Evolutionary conservation across 805 yeast species (phyloP).

Genomic region (Ascoidea tarda): DNA sequence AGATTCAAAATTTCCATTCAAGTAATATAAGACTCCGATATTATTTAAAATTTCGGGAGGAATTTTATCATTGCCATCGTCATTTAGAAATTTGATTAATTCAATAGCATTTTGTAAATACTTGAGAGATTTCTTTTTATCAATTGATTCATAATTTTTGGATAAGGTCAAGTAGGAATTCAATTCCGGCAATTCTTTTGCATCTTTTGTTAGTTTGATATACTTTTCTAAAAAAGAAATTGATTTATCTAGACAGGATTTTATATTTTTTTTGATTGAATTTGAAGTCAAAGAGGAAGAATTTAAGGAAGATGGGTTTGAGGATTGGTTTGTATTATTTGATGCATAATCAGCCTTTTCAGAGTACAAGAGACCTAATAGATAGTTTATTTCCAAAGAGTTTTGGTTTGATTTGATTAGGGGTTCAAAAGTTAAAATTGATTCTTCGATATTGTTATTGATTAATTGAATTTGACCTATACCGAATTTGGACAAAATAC

Average conservation of each 20-base stretch:
- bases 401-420: constrained; percentile 52
- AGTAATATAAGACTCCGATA: constrained; percentile 69
- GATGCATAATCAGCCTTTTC: constrained; percentile 21
- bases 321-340: constrained; percentile 12
- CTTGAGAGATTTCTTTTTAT: constrained; percentile 47
- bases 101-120: constrained; percentile 50
- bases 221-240: constrained; percentile 57
- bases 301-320: constrained; percentile 11
- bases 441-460: constrained; percentile 67
- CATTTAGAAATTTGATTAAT: constrained; percentile 21
- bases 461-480: constrained; percentile 73
- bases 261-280: constrained; percentile 6
- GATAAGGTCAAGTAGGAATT: constrained; percentile 61
- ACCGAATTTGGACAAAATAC: constrained; percentile 64
- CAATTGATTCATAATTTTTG: constrained; percentile 53
- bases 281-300: constrained; percentile 3
- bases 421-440: constrained; percentile 72
- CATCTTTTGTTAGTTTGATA: constrained; percentile 41
- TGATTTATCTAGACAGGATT: constrained; percentile 29
- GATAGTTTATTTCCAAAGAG: constrained; percentile 58
- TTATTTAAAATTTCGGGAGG: constrained; percentile 62
- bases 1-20: constrained; percentile 42
- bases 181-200: constrained; percentile 39
- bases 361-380: constrained; percentile 65
- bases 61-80: constrained; percentile 20